Conservation (phyloP, 371 early-diverging fungal genomes). For the Mucor sp. region DNA sequence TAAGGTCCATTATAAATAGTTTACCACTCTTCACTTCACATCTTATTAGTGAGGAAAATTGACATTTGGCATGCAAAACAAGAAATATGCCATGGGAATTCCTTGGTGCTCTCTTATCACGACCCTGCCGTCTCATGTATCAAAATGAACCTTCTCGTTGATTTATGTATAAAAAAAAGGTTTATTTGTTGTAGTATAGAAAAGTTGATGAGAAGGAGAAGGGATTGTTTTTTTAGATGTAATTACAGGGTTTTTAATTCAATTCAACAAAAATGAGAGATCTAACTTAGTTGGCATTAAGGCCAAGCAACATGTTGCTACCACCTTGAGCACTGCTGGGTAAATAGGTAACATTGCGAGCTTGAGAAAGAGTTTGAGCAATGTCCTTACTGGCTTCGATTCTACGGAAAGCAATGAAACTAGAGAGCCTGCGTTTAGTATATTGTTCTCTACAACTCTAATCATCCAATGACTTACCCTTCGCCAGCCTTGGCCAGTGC, state of each 20-base stretch:
- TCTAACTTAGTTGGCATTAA: conserved; percentile 26
- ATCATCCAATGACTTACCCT: conserved; percentile 10
- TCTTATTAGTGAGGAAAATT: too few relatives aligned
- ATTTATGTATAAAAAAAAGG: too few relatives aligned
- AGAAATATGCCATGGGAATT: background rate
- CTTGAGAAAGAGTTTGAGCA: conserved; percentile 83
- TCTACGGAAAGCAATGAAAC: conserved; percentile 91
- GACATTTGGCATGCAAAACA: too few relatives aligned
- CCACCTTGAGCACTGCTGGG: conserved; percentile 61
- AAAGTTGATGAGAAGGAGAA: background rate
- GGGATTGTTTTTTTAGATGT: background rate
- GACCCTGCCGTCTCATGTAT: too few relatives aligned
- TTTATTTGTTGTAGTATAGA: background rate
- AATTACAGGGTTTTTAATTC: conserved; percentile 5
- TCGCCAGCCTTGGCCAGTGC: conserved; percentile 91
- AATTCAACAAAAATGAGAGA: background rate
- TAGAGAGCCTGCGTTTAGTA: background rate
- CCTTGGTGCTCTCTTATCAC: background rate
- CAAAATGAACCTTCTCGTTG: background rate
- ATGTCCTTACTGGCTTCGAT: conserved; percentile 98
- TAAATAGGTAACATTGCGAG: conserved; percentile 92
- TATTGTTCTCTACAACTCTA: too few relatives aligned
- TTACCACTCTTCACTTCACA: too few relatives aligned
- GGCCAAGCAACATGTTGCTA: conserved; percentile 61
- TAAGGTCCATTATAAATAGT: too few relatives aligned